phyloP scores from a whole-genome alignment of 148 eudicot species.

The Nepenthes mirabilis region DNA sequence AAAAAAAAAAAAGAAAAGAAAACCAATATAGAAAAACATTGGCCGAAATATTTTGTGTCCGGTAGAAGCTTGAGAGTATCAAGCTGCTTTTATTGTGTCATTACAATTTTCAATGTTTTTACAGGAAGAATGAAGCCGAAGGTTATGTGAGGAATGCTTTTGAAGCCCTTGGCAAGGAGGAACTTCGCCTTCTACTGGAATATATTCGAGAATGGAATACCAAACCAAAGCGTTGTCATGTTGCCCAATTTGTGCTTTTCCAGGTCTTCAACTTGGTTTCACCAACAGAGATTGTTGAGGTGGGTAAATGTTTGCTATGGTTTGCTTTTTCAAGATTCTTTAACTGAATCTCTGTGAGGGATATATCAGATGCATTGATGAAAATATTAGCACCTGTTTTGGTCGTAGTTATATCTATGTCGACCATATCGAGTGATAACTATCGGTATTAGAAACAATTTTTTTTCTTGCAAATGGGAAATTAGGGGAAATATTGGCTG shows the following conservation, averaged over 20 bases:
- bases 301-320: constrained; percentile 8
- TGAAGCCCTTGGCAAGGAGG: constrained; percentile 54
- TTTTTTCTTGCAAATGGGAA: no score
- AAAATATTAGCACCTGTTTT: no score
- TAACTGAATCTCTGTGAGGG: no score
- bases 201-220: constrained; percentile 97
- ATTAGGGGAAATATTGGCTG: no score
- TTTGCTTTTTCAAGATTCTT: no score
- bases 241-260: constrained; percentile 80
- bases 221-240: constrained; percentile 82
- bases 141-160: constrained; percentile 53
- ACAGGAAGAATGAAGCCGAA: constrained; percentile 48
- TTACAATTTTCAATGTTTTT: background rate
- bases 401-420: no score
- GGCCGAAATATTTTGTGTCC: background rate
- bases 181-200: constrained; percentile 55
- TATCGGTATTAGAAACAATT: no score
- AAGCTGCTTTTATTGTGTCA: background rate
- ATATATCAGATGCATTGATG: no score
- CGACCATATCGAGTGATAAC: no score
- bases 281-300: constrained; percentile 86
- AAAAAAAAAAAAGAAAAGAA: background rate
- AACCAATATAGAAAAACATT: background rate
- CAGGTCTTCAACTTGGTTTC: constrained; percentile 61
- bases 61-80: background rate